These are phyloP conservation scores for Phytophthora chlamydospora DNA, from an alignment of 352 stramenopile genomes.

Conservation along the genomic window DNA sequence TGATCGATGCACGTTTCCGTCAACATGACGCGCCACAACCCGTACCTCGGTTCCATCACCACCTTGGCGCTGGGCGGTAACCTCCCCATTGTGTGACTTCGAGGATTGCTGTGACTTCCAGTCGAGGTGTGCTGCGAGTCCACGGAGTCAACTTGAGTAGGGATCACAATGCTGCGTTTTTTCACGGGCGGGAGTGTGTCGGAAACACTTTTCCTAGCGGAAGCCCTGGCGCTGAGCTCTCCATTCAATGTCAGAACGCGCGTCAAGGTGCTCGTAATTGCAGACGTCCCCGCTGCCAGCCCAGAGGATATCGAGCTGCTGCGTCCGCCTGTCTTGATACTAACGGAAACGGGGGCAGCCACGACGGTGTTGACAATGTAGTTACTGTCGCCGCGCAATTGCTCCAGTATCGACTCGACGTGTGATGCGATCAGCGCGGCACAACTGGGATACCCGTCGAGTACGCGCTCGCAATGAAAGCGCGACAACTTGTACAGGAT, in stretches of 20 bases:
- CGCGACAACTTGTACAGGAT: conserved; percentile 75
- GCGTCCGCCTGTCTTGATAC: conserved; percentile 1
- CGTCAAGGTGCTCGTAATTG: conserved; percentile 27
- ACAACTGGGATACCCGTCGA: conserved; percentile 59
- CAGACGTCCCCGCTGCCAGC: conserved; percentile 24
- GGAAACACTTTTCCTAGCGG: conserved; percentile 6
- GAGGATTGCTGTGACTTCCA: conserved; percentile 7
- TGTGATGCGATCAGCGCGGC: conserved; percentile 35
- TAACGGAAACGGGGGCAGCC: neutral
- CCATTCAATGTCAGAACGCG: conserved; percentile 23
- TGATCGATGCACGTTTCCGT: conserved; percentile 48
- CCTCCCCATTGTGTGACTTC: conserved; percentile 2
- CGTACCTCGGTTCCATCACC: conserved; percentile 4
- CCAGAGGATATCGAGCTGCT: conserved; percentile 26
- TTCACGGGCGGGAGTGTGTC: conserved; percentile 8
- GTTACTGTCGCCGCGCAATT: conserved; percentile 22
- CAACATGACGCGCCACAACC: conserved; percentile 11
- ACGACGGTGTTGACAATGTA: conserved; percentile 24
- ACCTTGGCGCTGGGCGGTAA: neutral
- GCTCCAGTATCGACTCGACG: conserved; percentile 21
- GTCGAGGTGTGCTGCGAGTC: conserved; percentile 12
- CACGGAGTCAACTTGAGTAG: conserved; percentile 11
- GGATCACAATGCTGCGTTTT: conserved; percentile 25
- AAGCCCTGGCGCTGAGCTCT: conserved; percentile 8
- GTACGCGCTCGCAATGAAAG: conserved; percentile 61